These are phyloP conservation scores for Calcarisporium arbuscula DNA, from an alignment of 2,329 filamentous ascomycete species.

Conservation along the genomic window DNA sequence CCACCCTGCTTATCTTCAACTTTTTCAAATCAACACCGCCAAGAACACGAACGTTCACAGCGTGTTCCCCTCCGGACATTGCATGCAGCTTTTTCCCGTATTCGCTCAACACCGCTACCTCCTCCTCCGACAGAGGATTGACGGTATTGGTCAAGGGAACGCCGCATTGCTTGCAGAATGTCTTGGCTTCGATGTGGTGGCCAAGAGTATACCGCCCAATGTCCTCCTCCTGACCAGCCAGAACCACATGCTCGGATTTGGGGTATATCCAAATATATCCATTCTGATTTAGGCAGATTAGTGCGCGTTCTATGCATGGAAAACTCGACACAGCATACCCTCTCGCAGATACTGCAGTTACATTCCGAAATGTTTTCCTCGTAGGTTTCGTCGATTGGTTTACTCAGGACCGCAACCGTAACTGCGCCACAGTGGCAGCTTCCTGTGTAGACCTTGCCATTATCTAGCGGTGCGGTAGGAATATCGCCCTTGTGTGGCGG, in stretches of 20 bases:
- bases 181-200: slow-evolving; percentile 26
- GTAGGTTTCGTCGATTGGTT: slow-evolving; percentile 33
- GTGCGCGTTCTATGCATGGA: too few relatives aligned
- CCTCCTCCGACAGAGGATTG: slow-evolving; percentile 24
- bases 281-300: too few relatives aligned
- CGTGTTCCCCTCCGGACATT: slow-evolving; percentile 10
- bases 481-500: slow-evolving; percentile 33
- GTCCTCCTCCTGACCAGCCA: slow-evolving; percentile 32
- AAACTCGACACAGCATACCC: slow-evolving; percentile 31
- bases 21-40: slow-evolving; percentile 28
- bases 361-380: slow-evolving; percentile 33
- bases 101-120: slow-evolving; percentile 26
- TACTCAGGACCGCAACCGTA: slow-evolving; percentile 33
- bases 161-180: slow-evolving; percentile 44
- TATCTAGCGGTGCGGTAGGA: slow-evolving; percentile 29
- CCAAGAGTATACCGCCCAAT: slow-evolving; percentile 32
- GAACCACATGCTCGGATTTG: slow-evolving; percentile 27
- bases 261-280: slow-evolving; percentile 41
- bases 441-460: slow-evolving; percentile 37
- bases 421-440: slow-evolving; percentile 49
- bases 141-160: slow-evolving; percentile 31
- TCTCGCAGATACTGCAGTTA: slow-evolving; percentile 45
- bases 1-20: too few relatives aligned
- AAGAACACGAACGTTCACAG: slow-evolving; percentile 34
- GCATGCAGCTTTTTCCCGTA: slow-evolving; percentile 13